Evolutionary conservation across 75 land plant genomes (phyloP).

Genomic region (Cupressus sempervirens): DNA sequence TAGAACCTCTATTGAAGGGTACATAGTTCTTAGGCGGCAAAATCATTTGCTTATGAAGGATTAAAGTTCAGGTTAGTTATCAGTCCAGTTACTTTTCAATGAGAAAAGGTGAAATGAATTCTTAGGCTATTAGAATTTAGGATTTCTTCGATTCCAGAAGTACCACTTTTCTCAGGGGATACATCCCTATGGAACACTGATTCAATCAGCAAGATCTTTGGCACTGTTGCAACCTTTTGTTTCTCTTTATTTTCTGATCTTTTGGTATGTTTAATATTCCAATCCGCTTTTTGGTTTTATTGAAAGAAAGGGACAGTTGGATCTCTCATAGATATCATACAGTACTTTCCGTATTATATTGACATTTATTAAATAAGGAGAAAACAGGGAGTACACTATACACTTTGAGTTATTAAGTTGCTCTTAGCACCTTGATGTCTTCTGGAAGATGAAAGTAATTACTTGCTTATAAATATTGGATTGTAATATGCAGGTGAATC

Average conservation of each 20-base stretch:
- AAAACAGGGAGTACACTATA: background rate
- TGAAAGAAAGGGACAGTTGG: background rate
- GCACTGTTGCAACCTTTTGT: background rate
- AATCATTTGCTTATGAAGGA: background rate
- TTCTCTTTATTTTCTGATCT: background rate
- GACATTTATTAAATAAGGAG: background rate
- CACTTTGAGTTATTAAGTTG: background rate
- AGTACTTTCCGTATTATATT: background rate
- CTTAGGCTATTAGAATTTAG: too few species aligned
- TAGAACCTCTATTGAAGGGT: background rate
- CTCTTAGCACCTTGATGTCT: background rate
- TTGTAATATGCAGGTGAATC: slow-evolving; percentile 53
- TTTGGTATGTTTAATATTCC: background rate
- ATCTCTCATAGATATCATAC: background rate
- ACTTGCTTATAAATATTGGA: background rate
- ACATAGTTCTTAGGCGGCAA: background rate
- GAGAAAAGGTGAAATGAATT: background rate
- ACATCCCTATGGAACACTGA: background rate
- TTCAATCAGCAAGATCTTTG: background rate
- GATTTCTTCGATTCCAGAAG: too few species aligned
- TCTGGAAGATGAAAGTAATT: background rate
- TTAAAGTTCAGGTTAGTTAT: background rate
- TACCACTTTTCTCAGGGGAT: too few species aligned
- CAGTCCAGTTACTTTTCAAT: background rate
- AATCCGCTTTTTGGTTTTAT: background rate